These are phyloP conservation scores for Fragilariopsis cylindrus DNA, from an alignment of 108 stramenopile genomes.

Conservation along the genomic window DNA sequence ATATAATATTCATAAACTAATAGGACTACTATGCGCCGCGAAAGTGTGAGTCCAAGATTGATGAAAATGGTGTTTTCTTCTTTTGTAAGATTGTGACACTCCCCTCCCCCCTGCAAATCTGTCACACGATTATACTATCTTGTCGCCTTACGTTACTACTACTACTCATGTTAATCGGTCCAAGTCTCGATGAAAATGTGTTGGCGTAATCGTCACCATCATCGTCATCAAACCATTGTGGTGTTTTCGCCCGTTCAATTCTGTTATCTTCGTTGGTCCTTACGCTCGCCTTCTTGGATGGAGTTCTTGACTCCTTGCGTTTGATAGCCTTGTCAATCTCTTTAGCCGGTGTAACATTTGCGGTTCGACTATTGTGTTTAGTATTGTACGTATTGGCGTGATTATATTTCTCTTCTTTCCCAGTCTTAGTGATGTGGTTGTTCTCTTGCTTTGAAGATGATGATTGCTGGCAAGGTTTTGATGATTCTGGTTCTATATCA, in stretches of 20 bases:
- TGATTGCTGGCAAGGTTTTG: not conserved
- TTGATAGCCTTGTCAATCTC: not conserved
- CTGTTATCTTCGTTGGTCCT: not conserved
- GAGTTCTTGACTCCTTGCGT: not conserved
- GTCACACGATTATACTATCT: not conserved
- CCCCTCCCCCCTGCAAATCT: not conserved
- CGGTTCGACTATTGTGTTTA: not conserved
- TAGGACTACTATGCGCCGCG: too few relatives aligned
- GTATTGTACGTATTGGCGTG: not conserved
- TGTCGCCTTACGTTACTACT: not conserved
- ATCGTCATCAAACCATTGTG: constrained; percentile 19
- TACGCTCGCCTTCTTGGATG: not conserved
- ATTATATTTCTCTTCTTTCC: not conserved
- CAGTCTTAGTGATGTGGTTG: too few relatives aligned
- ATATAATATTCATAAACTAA: too few relatives aligned
- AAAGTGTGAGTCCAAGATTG: too few relatives aligned
- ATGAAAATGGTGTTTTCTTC: too few relatives aligned
- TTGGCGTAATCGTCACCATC: not conserved
- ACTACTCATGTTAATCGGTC: constrained; percentile 15
- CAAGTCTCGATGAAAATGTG: constrained; percentile 1
- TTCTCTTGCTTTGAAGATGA: not conserved
- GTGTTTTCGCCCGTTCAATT: not conserved
- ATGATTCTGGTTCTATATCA: not conserved
- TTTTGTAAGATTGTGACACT: too few relatives aligned
- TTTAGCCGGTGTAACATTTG: not conserved